These are phyloP conservation scores for Oxyria digyna DNA, from an alignment of 148 eudicot genomes.

Conservation along the genomic window DNA sequence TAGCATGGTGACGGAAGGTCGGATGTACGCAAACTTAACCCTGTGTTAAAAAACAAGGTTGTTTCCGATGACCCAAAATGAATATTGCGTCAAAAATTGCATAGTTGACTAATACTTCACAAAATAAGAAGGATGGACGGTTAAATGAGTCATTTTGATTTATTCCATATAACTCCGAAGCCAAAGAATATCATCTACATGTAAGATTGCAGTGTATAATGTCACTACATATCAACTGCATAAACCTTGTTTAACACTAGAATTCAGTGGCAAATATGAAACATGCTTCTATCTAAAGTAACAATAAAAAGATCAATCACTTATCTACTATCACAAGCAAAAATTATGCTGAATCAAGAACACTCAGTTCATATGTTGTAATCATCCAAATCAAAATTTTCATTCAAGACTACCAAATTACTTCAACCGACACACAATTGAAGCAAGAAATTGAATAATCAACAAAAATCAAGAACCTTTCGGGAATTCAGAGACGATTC, in stretches of 20 bases:
- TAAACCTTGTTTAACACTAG: background rate
- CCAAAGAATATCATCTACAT: too few relatives aligned
- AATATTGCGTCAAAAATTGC: too few relatives aligned
- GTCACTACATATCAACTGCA: background rate
- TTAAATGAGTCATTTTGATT: too few relatives aligned
- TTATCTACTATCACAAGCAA: background rate
- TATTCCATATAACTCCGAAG: too few relatives aligned
- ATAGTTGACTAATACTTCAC: too few relatives aligned
- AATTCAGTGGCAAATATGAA: background rate
- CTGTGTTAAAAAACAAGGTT: too few relatives aligned
- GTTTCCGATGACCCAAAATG: too few relatives aligned
- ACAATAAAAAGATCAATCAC: background rate
- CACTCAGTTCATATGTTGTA: background rate
- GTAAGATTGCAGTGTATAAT: background rate
- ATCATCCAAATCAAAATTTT: background rate
- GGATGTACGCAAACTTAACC: too few relatives aligned
- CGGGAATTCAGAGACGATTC: slow-evolving; percentile 72
- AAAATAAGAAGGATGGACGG: too few relatives aligned
- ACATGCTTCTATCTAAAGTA: background rate
- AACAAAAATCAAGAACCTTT: slow-evolving; percentile 32
- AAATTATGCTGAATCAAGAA: background rate
- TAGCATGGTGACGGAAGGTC: too few relatives aligned
- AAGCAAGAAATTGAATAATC: background rate
- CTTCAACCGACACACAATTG: background rate
- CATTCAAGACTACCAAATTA: background rate